Percentiles rank a stretch among this genome's conserved stretches.
phyloP scores from a whole-genome alignment of 1,284 basidiomycete species.

The Rhizopogon parksii region DNA sequence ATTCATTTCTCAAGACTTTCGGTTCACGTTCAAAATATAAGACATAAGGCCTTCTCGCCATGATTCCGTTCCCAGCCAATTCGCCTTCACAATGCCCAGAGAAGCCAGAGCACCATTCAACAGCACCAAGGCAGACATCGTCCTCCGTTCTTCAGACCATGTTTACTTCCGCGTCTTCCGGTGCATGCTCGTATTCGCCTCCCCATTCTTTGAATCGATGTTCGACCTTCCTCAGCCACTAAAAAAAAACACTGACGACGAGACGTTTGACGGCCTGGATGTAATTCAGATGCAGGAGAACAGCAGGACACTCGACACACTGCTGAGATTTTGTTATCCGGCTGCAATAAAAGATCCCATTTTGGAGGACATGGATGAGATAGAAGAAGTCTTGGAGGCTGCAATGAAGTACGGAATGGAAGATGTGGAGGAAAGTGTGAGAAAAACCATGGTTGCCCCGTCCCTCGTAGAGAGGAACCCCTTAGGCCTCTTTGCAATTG shows the following conservation, averaged over 20 bases:
- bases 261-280: slow-evolving; percentile 18
- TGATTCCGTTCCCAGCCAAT: not conserved
- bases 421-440: slow-evolving; percentile 20
- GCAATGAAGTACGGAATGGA: slow-evolving; percentile 35
- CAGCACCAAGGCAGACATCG: slow-evolving; percentile 27
- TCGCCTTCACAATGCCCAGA: slow-evolving; percentile 13
- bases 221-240: slow-evolving; percentile 27
- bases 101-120: slow-evolving; percentile 24
- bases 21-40: not conserved
- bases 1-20: not conserved
- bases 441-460: slow-evolving; percentile 16
- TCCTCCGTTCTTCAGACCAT: slow-evolving; percentile 31
- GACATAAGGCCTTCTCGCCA: not conserved
- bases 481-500: slow-evolving; percentile 31
- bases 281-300: slow-evolving; percentile 31
- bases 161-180: slow-evolving; percentile 32
- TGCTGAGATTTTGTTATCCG: slow-evolving; percentile 36
- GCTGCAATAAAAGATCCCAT: slow-evolving; percentile 15
- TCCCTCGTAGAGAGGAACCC: slow-evolving; percentile 25
- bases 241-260: slow-evolving; percentile 5
- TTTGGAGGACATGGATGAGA: slow-evolving; percentile 13
- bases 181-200: slow-evolving; percentile 28
- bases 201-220: slow-evolving; percentile 34
- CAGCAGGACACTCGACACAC: slow-evolving; percentile 24
- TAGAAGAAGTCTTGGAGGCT: slow-evolving; percentile 24